A percentile compares a stretch with the other conserved stretches of the same genome.
phyloP scores from a whole-genome alignment of 2,329 filamentous ascomycete species.

The Diaporthe citri region DNA sequence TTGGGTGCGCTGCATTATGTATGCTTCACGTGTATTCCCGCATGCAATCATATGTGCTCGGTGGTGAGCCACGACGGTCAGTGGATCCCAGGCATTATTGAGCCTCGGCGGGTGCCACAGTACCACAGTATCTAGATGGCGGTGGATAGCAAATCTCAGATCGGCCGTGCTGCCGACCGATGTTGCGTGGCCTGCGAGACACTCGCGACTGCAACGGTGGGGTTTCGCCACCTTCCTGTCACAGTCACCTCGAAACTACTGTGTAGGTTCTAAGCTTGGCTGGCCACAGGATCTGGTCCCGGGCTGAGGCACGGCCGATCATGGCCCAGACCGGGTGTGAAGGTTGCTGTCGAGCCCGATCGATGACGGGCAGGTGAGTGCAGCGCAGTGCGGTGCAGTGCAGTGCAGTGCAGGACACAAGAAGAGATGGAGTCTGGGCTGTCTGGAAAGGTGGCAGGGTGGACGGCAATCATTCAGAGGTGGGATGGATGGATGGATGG shows the following conservation, averaged over 20 bases:
- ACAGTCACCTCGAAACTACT: slow-evolving; percentile 18
- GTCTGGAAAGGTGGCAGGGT: not conserved
- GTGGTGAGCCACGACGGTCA: not conserved
- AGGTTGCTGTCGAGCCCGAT: not conserved
- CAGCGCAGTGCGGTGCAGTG: not conserved
- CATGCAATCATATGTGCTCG: not conserved
- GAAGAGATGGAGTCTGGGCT: not conserved
- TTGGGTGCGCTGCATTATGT: slow-evolving; percentile 5
- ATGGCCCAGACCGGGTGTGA: not conserved
- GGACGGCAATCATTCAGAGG: not conserved
- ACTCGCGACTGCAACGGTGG: slow-evolving; percentile 22
- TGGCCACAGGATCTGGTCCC: not conserved
- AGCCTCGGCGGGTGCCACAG: slow-evolving; percentile 2
- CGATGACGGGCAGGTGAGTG: not conserved
- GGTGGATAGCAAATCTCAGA: slow-evolving; percentile 26
- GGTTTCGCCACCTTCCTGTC: slow-evolving; percentile 1
- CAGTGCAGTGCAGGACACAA: not conserved
- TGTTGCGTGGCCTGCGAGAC: slow-evolving; percentile 24
- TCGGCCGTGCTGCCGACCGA: slow-evolving; percentile 23
- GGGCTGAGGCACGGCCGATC: not conserved
- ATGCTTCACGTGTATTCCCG: not conserved
- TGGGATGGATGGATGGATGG: not conserved
- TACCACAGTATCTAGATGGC: slow-evolving; percentile 10
- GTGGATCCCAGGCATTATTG: slow-evolving; percentile 2
- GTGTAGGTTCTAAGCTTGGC: not conserved